A percentile compares a stretch with the other conserved stretches of the same genome.
These are phyloP conservation scores for Kwoniella shivajii DNA, from an alignment of 1,284 basidiomycete species.

Conservation along the genomic window DNA sequence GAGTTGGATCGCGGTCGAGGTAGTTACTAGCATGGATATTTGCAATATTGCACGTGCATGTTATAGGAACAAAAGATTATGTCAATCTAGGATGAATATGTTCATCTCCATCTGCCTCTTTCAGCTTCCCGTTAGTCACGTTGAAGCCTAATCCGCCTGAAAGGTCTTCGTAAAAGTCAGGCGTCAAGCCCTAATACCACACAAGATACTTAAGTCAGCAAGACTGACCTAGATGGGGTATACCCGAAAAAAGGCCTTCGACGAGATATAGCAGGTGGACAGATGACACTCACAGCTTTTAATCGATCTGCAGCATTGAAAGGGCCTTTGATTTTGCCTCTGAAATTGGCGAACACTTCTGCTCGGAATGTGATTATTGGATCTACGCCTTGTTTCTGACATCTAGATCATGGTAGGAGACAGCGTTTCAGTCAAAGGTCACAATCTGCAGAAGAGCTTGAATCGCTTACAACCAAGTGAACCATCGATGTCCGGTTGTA, in stretches of 20 bases:
- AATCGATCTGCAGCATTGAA: constrained; percentile 77
- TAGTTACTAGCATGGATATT: too few relatives aligned
- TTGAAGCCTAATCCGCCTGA: constrained; percentile 55
- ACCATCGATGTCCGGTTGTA: constrained; percentile 81
- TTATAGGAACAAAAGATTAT: too few relatives aligned
- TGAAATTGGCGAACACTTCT: constrained; percentile 73
- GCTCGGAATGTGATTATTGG: constrained; percentile 72
- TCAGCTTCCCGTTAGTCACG: neutral
- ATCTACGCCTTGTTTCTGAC: constrained; percentile 65
- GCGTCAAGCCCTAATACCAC: constrained; percentile 61
- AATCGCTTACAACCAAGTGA: constrained; percentile 64
- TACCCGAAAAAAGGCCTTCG: too few relatives aligned
- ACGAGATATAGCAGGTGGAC: neutral
- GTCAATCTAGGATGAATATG: constrained; percentile 46
- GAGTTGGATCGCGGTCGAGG: too few relatives aligned
- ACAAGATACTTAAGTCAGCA: neutral
- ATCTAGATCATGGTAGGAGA: constrained; percentile 45
- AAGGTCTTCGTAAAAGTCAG: constrained; percentile 71
- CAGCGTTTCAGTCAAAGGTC: neutral
- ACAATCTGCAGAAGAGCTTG: neutral
- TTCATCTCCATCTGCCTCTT: constrained; percentile 37
- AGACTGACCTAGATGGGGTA: too few relatives aligned
- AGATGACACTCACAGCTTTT: constrained; percentile 58
- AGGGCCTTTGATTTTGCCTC: constrained; percentile 78
- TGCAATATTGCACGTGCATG: too few relatives aligned